phyloP scores from a whole-genome alignment of 2,329 filamentous ascomycete genomes.

The Apiospora marii region DNA sequence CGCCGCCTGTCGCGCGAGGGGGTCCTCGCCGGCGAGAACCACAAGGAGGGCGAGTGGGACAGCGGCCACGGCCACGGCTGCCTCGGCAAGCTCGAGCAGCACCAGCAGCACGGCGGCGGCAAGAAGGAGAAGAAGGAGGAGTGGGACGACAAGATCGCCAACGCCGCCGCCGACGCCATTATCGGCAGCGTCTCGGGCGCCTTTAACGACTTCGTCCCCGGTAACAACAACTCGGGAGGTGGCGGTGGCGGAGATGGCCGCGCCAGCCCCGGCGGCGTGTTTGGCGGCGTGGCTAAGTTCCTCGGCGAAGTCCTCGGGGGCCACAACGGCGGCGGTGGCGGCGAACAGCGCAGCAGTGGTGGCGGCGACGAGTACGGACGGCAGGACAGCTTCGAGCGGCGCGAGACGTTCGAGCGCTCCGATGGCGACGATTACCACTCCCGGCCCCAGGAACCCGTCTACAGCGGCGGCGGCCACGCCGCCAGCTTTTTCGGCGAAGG shows the following conservation, averaged over 20 bases:
- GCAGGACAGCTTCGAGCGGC: conserved; percentile 65
- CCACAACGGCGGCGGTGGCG: conserved; percentile 42
- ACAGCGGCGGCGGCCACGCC: background rate
- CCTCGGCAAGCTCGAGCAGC: conserved; percentile 79
- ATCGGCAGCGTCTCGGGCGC: conserved; percentile 64
- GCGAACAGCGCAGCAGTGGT: conserved; percentile 51
- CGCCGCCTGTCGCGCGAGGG: conserved; percentile 79
- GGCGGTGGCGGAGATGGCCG: conserved; percentile 43
- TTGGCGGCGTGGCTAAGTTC: conserved; percentile 46
- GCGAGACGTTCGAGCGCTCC: conserved; percentile 34
- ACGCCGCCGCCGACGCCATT: conserved; percentile 63
- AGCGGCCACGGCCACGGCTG: conserved; percentile 71
- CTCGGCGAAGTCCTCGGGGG: conserved; percentile 66
- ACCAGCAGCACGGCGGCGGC: conserved; percentile 46
- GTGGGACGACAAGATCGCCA: conserved; percentile 52
- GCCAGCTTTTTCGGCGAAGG: conserved; percentile 28
- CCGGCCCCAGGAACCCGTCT: background rate
- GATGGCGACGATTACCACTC: conserved; percentile 28
- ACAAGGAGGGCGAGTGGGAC: conserved; percentile 87
- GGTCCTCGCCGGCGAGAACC: conserved; percentile 77
- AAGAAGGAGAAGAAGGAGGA: conserved; percentile 59
- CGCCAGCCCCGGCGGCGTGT: conserved; percentile 34
- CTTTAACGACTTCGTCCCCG: conserved; percentile 52
- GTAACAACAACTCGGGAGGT: conserved; percentile 43
- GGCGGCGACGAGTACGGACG: conserved; percentile 57